phyloP scores from a whole-genome alignment of 768 basidiomycete species.

The Saitozyma sp. region DNA sequence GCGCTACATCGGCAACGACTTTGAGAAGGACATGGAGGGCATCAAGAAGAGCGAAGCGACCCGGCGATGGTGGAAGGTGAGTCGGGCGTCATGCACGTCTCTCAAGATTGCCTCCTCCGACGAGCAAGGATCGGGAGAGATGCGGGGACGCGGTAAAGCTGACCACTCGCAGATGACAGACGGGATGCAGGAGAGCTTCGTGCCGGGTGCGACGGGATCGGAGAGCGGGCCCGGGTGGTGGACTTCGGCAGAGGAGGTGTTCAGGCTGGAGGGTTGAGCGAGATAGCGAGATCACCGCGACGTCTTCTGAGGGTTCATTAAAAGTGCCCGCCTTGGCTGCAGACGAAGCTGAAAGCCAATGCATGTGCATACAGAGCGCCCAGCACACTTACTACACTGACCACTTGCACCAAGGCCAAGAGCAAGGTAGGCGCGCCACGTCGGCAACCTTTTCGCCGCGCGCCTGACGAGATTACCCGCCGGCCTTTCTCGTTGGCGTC shows the following conservation, averaged over 20 bases:
- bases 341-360: too few species aligned
- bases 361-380: too few species aligned
- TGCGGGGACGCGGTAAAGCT: background rate
- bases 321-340: too few species aligned
- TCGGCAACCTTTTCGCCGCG: too few species aligned
- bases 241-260: conserved; percentile 68
- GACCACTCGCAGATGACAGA: conserved; percentile 58
- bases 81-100: conserved; percentile 6
- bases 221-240: conserved; percentile 66
- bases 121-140: background rate
- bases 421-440: too few species aligned
- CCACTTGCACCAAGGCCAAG: too few species aligned
- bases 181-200: conserved; percentile 73
- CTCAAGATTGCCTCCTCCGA: background rate
- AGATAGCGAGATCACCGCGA: background rate
- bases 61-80: conserved; percentile 71
- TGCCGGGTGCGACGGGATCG: conserved; percentile 69
- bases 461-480: too few species aligned
- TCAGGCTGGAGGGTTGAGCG: conserved; percentile 62
- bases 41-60: conserved; percentile 69
- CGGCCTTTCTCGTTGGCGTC: too few species aligned
- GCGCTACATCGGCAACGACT: conserved; percentile 70
- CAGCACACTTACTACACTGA: too few species aligned
- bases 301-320: too few species aligned
- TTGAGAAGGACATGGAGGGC: conserved; percentile 65